phyloP scores from a whole-genome alignment of 148 eudicot genomes.

The Amaranthus hypochondriacus region DNA sequence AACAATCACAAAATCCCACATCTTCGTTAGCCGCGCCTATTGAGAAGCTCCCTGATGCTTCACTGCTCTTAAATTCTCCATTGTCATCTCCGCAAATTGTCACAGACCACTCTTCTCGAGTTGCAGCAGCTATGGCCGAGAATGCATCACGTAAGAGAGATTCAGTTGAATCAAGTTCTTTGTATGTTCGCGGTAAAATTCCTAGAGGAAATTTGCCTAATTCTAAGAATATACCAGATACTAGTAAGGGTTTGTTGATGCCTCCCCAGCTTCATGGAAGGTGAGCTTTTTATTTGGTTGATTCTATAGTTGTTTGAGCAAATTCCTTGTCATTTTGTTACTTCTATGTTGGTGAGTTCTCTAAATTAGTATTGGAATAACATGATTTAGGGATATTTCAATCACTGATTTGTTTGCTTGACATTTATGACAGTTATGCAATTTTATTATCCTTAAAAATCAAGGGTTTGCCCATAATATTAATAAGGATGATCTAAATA shows the following conservation, averaged over 20 bases:
- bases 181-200: constrained; percentile 49
- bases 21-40: constrained; percentile 27
- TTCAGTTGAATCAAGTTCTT: constrained; percentile 41
- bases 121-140: constrained; percentile 84
- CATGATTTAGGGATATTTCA: not conserved
- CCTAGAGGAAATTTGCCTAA: constrained; percentile 66
- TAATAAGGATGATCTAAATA: too few species aligned
- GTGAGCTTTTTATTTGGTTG: constrained; percentile 33
- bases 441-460: too few species aligned
- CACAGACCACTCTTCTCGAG: constrained; percentile 72
- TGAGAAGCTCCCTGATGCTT: constrained; percentile 77
- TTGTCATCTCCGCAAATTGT: constrained; percentile 32
- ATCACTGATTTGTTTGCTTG: not conserved
- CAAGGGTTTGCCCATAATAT: too few species aligned
- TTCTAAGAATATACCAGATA: constrained; percentile 66
- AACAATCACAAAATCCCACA: constrained; percentile 19
- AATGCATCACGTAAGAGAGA: constrained; percentile 75
- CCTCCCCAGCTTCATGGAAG: constrained; percentile 94
- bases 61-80: constrained; percentile 63
- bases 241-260: constrained; percentile 48
- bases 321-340: not conserved
- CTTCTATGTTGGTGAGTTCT: not conserved
- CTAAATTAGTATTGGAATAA: not conserved
- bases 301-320: not conserved
- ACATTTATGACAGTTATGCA: not conserved